Evolutionary conservation across 768 basidiomycete genomes (phyloP).

Genomic region (Auricularia sp.): DNA sequence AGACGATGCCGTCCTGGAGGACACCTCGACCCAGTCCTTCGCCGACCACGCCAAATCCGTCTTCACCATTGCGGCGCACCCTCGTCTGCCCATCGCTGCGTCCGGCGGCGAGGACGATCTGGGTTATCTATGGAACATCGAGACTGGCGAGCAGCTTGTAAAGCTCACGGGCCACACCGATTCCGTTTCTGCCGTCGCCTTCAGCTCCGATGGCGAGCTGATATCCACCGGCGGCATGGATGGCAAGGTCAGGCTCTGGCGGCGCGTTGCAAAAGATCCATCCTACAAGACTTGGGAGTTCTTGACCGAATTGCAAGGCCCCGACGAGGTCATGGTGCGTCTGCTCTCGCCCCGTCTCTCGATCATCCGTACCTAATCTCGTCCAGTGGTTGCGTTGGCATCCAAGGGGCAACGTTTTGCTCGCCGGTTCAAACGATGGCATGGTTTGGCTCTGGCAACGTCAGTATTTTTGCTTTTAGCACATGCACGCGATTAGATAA

Average conservation of each 20-base stretch:
- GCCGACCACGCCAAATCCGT: constrained; percentile 63
- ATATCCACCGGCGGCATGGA: constrained; percentile 98
- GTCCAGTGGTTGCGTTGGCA: constrained; percentile 89
- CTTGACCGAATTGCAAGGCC: constrained; percentile 82
- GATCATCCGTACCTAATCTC: neutral
- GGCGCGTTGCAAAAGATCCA: constrained; percentile 40
- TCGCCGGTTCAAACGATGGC: constrained; percentile 87
- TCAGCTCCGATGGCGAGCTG: constrained; percentile 85
- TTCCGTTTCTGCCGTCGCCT: constrained; percentile 70
- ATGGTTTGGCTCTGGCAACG: constrained; percentile 97
- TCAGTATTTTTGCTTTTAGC: constrained; percentile 29
- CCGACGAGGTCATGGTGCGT: constrained; percentile 89
- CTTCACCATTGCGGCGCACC: constrained; percentile 77
- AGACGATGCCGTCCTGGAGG: constrained; percentile 27
- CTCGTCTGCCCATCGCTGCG: constrained; percentile 66
- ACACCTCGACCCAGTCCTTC: constrained; percentile 64
- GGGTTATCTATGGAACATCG: constrained; percentile 88
- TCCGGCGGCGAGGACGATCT: constrained; percentile 95
- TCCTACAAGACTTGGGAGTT: constrained; percentile 81
- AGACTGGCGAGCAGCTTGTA: constrained; percentile 67
- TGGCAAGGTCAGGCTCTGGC: constrained; percentile 86
- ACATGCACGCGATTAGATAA: constrained; percentile 3
- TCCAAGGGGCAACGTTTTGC: constrained; percentile 78
- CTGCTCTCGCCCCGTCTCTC: neutral
- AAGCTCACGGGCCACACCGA: constrained; percentile 90